Evolutionary conservation across 2,329 filamentous ascomycete species (phyloP).

Genomic region (Intubia oerlemansii): DNA sequence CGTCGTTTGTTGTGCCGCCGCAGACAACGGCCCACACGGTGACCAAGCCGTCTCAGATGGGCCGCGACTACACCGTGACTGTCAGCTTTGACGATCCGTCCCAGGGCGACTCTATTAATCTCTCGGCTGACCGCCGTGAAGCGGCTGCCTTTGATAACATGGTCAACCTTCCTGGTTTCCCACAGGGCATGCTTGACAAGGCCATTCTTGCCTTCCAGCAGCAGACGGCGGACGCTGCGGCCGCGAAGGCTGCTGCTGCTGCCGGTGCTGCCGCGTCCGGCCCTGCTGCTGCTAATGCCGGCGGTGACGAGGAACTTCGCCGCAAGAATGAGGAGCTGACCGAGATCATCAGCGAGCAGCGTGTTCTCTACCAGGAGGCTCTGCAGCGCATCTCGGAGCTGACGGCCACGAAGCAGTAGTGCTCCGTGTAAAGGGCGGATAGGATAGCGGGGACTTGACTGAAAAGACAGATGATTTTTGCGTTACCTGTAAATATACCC

Average conservation of each 20-base stretch:
- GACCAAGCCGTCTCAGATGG: conserved; percentile 59
- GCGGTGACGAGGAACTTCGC: conserved; percentile 9
- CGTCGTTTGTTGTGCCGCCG: conserved; percentile 2
- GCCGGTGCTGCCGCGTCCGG: too few relatives aligned
- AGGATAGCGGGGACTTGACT: too few relatives aligned
- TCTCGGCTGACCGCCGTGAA: too few relatives aligned
- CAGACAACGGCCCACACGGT: conserved; percentile 27
- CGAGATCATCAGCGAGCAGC: conserved; percentile 18
- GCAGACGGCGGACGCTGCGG: conserved; percentile 6
- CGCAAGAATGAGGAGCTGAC: conserved; percentile 17
- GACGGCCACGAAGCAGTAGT: conserved; percentile 8
- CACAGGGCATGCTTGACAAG: conserved; percentile 22
- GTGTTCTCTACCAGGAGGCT: conserved; percentile 14
- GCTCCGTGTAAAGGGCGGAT: too few relatives aligned
- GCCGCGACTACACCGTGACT: conserved; percentile 42
- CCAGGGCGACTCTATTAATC: too few relatives aligned
- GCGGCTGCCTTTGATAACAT: conserved; percentile 19
- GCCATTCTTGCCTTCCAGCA: conserved; percentile 26
- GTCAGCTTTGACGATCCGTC: conserved; percentile 32
- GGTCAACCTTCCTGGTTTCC: conserved; percentile 24
- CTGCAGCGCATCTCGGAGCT: conserved; percentile 12
- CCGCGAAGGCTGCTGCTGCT: too few relatives aligned
- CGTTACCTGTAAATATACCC: too few relatives aligned
- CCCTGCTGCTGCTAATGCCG: too few relatives aligned
- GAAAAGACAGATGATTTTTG: too few relatives aligned